A percentile compares a stretch with the other conserved stretches of the same genome.
These are phyloP conservation scores for Phytophthora pluvialis DNA, from an alignment of 352 stramenopile genomes.

Conservation along the genomic window DNA sequence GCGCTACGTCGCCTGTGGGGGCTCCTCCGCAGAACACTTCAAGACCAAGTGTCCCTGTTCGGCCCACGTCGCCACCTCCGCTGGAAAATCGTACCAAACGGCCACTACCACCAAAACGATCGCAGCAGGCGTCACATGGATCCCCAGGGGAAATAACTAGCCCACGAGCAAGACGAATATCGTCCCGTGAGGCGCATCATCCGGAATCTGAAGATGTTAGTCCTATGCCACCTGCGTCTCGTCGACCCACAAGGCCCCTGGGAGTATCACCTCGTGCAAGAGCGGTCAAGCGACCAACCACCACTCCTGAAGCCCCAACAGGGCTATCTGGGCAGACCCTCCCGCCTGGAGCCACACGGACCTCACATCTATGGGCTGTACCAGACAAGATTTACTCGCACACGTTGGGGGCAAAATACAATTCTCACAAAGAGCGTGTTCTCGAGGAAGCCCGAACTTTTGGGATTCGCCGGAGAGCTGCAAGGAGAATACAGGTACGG, in stretches of 20 bases:
- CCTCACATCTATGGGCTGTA: slow-evolving; percentile 44
- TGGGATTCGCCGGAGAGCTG: slow-evolving; percentile 51
- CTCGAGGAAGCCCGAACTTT: slow-evolving; percentile 53
- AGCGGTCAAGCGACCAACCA: slow-evolving; percentile 41
- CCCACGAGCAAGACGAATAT: slow-evolving; percentile 25
- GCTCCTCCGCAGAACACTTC: neutral
- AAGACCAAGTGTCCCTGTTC: slow-evolving; percentile 8
- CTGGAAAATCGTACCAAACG: slow-evolving; percentile 20
- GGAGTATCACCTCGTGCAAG: slow-evolving; percentile 50
- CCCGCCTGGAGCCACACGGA: slow-evolving; percentile 55
- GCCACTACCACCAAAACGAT: slow-evolving; percentile 29
- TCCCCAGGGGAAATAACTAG: slow-evolving; percentile 11
- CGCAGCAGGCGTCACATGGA: slow-evolving; percentile 16
- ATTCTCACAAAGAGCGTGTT: slow-evolving; percentile 53
- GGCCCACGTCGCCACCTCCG: slow-evolving; percentile 10
- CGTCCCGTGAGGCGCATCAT: slow-evolving; percentile 9
- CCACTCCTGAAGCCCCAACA: slow-evolving; percentile 43
- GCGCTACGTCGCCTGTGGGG: neutral
- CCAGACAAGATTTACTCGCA: slow-evolving; percentile 56
- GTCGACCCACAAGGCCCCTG: slow-evolving; percentile 5
- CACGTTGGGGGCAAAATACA: slow-evolving; percentile 55
- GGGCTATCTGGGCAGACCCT: slow-evolving; percentile 45
- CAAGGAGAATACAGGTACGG: slow-evolving; percentile 60
- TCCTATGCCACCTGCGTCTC: slow-evolving; percentile 32
- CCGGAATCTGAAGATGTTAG: slow-evolving; percentile 21